These are phyloP conservation scores for Trichoderma virens DNA, from an alignment of 495 filamentous ascomycete genomes.

Conservation along the genomic window DNA sequence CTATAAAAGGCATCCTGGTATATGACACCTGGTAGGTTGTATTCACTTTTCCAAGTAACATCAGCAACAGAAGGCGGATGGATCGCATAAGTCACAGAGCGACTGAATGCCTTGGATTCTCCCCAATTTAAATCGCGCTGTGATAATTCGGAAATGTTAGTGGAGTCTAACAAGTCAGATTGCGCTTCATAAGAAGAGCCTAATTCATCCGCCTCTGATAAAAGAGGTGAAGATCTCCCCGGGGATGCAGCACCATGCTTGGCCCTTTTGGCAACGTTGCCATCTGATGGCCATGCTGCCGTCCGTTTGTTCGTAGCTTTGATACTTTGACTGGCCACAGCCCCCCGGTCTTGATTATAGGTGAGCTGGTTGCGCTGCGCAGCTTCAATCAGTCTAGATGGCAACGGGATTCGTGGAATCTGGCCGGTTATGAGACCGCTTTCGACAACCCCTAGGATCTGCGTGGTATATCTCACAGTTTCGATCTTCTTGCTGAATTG, in stretches of 20 bases:
- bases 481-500: neutral
- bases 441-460: conserved; percentile 17
- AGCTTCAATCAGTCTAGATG: neutral
- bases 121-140: neutral
- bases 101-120: neutral
- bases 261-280: neutral
- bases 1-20: conserved; percentile 88
- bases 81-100: conserved; percentile 10
- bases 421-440: conserved; percentile 19
- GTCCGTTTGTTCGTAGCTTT: neutral
- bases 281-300: neutral
- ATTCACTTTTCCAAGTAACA: conserved; percentile 34
- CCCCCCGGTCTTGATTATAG: neutral
- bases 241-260: neutral
- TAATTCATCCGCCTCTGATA: neutral
- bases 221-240: neutral
- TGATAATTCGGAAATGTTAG: neutral
- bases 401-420: conserved; percentile 10
- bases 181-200: neutral
- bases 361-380: neutral
- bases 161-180: neutral
- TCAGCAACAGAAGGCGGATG: conserved; percentile 31
- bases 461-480: neutral
- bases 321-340: no score
- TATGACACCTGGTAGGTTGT: conserved; percentile 45